Evolutionary conservation across 2,329 filamentous ascomycete species (phyloP).

Genomic region (Colletotrichum tropicicola): DNA sequence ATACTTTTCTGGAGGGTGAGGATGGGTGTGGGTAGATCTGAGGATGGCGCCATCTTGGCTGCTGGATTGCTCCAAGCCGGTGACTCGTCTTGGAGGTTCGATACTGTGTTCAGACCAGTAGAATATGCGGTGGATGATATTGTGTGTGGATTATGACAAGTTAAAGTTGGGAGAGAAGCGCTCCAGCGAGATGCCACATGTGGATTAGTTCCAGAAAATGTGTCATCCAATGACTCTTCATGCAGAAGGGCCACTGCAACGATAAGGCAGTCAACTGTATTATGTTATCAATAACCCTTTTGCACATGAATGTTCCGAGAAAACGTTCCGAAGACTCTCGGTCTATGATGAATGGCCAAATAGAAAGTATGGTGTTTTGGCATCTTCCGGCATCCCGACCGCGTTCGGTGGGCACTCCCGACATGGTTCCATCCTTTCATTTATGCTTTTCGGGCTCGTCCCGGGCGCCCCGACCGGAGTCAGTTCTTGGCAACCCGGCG

Average conservation of each 20-base stretch:
- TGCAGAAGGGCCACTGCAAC: not conserved
- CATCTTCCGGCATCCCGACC: too few species aligned
- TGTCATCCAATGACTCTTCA: constrained; percentile 8
- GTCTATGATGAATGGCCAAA: too few species aligned
- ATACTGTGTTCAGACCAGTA: not conserved
- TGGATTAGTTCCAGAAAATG: not conserved
- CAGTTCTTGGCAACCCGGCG: not conserved
- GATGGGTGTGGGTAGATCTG: constrained; percentile 5
- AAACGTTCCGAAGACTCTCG: too few species aligned
- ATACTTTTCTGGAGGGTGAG: constrained; percentile 32
- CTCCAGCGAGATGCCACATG: not conserved
- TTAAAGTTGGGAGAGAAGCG: not conserved
- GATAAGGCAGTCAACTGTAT: not conserved
- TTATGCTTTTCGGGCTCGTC: not conserved
- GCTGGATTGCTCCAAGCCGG: too few species aligned
- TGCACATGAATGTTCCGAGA: too few species aligned
- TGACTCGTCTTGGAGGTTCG: too few species aligned
- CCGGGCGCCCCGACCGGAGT: not conserved
- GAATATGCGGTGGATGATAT: not conserved
- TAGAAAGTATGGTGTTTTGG: too few species aligned
- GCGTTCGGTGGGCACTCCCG: too few species aligned
- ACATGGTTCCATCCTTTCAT: too few species aligned
- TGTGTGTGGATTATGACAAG: not conserved
- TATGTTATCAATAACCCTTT: too few species aligned
- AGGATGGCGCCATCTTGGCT: not conserved